Percentiles rank a stretch among this genome's conserved stretches.
Conservation (phyloP, 148 eudicot species). For the Talinum fruticosum region DNA sequence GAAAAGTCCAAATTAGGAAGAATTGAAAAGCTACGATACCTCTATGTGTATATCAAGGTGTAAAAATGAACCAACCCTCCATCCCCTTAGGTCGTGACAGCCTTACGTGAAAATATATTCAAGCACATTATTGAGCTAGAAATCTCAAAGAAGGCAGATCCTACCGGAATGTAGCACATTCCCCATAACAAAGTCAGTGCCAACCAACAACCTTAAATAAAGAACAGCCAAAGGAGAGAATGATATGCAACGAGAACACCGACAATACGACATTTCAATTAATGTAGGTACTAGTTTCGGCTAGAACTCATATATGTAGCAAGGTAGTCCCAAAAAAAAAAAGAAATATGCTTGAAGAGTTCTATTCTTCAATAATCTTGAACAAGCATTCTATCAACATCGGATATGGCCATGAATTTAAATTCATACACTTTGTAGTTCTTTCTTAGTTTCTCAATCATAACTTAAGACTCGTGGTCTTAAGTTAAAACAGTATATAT, state of each 20-base stretch:
- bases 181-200: neutral
- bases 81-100: slow-evolving; percentile 83
- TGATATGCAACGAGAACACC: neutral
- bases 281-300: neutral
- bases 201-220: neutral
- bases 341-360: neutral
- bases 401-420: too few relatives aligned
- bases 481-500: too few relatives aligned
- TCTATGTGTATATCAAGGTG: slow-evolving; percentile 92
- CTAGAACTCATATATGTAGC: neutral
- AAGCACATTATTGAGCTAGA: slow-evolving; percentile 10
- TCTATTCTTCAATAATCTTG: neutral
- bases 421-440: too few relatives aligned
- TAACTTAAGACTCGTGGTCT: too few relatives aligned
- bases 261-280: neutral
- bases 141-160: too few relatives aligned
- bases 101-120: slow-evolving; percentile 47
- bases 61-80: slow-evolving; percentile 91
- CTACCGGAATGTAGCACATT: neutral
- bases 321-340: neutral
- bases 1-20: neutral
- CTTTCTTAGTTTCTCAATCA: too few relatives aligned
- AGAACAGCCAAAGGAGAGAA: neutral
- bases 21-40: slow-evolving; percentile 40
- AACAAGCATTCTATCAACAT: too few relatives aligned